Conservation (phyloP, 2,329 filamentous ascomycete genomes). For the Lojkania enalia region DNA sequence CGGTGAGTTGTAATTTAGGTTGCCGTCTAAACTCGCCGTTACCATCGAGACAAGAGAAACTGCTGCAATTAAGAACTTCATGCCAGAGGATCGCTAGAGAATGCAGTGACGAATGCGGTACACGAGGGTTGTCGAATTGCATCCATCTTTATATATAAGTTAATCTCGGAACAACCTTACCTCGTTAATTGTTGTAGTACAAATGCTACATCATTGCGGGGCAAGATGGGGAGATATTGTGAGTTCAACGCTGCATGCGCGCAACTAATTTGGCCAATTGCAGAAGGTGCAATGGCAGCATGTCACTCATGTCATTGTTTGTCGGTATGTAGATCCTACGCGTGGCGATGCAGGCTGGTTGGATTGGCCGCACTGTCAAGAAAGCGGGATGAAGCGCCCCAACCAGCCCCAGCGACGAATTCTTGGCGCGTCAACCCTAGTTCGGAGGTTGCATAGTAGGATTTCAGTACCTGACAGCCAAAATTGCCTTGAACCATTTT, state of each 20-base stretch:
- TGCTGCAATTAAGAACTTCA: slow-evolving; percentile 17
- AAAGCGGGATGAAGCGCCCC: slow-evolving; percentile 1
- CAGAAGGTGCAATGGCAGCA: slow-evolving; percentile 1
- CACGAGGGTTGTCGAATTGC: neutral
- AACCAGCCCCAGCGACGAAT: neutral
- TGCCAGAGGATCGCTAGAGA: neutral
- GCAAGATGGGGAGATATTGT: neutral
- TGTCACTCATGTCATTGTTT: slow-evolving; percentile 2
- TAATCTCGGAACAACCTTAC: neutral
- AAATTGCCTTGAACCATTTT: no score
- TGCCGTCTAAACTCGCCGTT: slow-evolving; percentile 41
- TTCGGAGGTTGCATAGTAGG: no score
- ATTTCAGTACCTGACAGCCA: no score
- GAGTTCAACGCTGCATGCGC: no score
- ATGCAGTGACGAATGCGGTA: neutral
- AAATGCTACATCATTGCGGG: slow-evolving; percentile 11
- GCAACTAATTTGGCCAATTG: slow-evolving; percentile 6
- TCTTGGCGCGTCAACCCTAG: neutral
- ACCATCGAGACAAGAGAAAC: slow-evolving; percentile 20
- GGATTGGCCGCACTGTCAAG: slow-evolving; percentile 6
- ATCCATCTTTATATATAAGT: slow-evolving; percentile 4
- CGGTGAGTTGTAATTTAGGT: slow-evolving; percentile 70
- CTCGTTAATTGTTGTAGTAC: slow-evolving; percentile 1
- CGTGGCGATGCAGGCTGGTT: slow-evolving; percentile 5
- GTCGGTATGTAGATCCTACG: neutral